Evolutionary conservation across 176 grass and related monocot species (phyloP), one percentile per base, ranked within the genome.

Genomic region (Dendrocalamus sinicus): DNA sequence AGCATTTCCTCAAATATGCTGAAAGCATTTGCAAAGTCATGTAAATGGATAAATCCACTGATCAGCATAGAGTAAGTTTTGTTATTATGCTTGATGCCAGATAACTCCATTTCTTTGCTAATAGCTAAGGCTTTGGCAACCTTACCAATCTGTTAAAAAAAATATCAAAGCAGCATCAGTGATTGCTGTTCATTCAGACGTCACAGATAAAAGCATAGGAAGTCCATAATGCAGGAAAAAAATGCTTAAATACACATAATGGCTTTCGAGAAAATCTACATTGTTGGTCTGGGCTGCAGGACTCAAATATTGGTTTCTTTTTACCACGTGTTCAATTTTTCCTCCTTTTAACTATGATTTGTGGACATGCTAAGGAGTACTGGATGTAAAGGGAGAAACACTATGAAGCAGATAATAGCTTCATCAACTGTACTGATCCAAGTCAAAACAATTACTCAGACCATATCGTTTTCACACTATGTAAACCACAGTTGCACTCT

Each of bases 1-100:
- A 92, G 19, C 96, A 98, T 98, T 88, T 95, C 91, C 81, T 98
- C 96, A 26, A 98, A 98, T 68, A 95, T 89, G 50, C 87, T 84
- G 75, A 98, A 98, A 84, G 93, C 92, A 95, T 94, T 98, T 66
- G 93, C 90, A 83, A 91, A 98, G 54, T 98, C 96, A 58, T 96
- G 94, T 66, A 98, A 89, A 75, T 92, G 93, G 86, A 94, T 94
- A 88, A 94, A 98, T 43, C 96, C 96, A 87, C 90, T 96, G 14
- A 98, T 98, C 75, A 98, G 62, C 93, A 98, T 98, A 76, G 96
- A 98, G 84, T 95, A 98, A 70, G 93, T 98, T 90, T 98, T 98
- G 65, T 84, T 93, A 70, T 98, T 98, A 86, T 98, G 96, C 37
- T 88, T 92, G 81, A 98, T 96, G 50, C 91, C 93, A 78, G 41